Base-by-base conservation (phyloP, 257 asterid species). In the Petrea volubilis region DNA sequence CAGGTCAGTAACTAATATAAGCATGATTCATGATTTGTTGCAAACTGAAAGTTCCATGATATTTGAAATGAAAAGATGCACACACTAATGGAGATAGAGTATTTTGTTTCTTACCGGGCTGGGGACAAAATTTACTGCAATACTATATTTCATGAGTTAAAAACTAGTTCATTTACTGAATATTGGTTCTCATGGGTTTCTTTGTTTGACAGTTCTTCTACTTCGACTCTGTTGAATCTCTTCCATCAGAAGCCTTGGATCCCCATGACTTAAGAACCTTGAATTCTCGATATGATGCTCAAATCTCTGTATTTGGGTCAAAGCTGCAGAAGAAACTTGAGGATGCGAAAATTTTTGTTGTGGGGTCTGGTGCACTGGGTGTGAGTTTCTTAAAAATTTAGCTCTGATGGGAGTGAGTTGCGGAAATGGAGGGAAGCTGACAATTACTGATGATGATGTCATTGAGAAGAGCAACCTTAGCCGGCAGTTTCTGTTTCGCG, bases 291-390 rank as follows among this genome's bases (percentile, higher is more conserved):
- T 90, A 90, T 80, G 98, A 93, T 87, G 96, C 97, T 67, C 98
- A 93, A 78, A 90, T 93, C 44, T 90, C 98, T 7, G 97, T 93
- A 21, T 88, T 93, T 76, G 98, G 98, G 61, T 76, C 95, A 59
- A 88, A 81, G 74, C 78, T 93, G 66, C 98, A 93, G 76, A 93
- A 83, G 83, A 93, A 88, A 76, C 78, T 93, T 20, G 97, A 90
- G 82, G 96, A 87, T 61, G 91, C 96, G 60, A 87, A 76, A 75
- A 74, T 82, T 34, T 93, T 90, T 87, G 80, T 93, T 75, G 95
- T 90, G 68, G 98, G 98, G 78, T 85, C 98, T 77, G 98, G 98
- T 79, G 98, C 98, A n/a, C 85, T 93, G 98, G 98, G 66, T 93
- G 98, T 67, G 98, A 93, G 72, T 93, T 93, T 61, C 86, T 93